Evolutionary conservation across 768 basidiomycete genomes (phyloP), one percentile per base, ranked within the genome.

Genomic region (Trametes villosa): DNA sequence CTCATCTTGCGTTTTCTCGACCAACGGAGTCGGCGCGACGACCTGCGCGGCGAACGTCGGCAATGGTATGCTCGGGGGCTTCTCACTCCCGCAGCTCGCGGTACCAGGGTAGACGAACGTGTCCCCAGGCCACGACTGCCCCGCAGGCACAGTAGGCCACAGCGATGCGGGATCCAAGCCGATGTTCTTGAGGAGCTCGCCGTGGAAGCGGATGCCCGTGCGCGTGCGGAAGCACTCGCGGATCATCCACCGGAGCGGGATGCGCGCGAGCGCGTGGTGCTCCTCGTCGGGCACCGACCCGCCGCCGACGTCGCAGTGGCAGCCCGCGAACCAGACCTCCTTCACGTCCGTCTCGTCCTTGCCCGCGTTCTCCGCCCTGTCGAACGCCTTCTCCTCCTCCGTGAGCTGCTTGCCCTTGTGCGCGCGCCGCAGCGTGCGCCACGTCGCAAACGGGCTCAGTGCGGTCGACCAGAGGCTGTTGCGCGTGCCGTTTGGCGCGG

Each of bases 281-380:
- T 78, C 77, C 41, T 77, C 80, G 59, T 92, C 88, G 36, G 66
- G 64, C 15, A 86, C 85, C 1, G 86, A 85, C 5, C 89, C 89
- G 26, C 91, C 91, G 3, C 92, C 91, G 27, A 93, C 81, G 65
- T 92, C 89, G 47, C 83, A 83, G 64, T 92, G 90, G 66, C 81
- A 84, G 0, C 91, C 91, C 7, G 89, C 72, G 64, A 92, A 93
- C 91, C 91, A 92, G 1, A 93, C 91, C 67, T 93, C 90, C 49
- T 83, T 79, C 4, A 91, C 83, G 59, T 91, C 75, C 2, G 90
- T 91, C 55, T 72, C 48, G 46, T 40, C 34, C 29, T 44, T n/a
- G n/a, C n/a, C 38, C 18, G 69, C 65, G 24, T 72, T 71, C 1
- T 72, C 70, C 18, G 59, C 64, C 70, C 27, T 73, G 62, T 78